A percentile compares a stretch with the other conserved stretches of the same genome.
Conservation (phyloP, 2,329 filamentous ascomycete species). For the Fusarium verticillioides region DNA sequence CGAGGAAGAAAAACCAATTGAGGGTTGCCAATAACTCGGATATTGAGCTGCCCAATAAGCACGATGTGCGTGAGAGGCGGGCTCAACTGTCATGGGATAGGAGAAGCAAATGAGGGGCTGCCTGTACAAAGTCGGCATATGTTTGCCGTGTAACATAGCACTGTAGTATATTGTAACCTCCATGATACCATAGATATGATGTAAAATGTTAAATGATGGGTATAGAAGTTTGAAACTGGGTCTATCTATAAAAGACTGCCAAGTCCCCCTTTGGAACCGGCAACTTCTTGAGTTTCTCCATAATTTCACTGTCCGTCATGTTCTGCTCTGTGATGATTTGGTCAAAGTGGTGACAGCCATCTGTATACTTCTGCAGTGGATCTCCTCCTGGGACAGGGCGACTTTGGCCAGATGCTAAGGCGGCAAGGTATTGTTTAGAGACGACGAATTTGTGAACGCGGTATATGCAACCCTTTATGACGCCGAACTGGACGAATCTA, state of each 20-base stretch:
- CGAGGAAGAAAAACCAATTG: constrained; percentile 36
- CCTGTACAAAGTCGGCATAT: not conserved
- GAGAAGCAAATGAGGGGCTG: constrained; percentile 2
- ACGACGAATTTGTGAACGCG: constrained; percentile 92
- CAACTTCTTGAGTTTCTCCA: constrained; percentile 72
- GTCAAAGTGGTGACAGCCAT: constrained; percentile 82
- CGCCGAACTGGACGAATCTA: constrained; percentile 92
- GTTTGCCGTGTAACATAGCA: constrained; percentile 34
- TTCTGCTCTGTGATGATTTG: constrained; percentile 83
- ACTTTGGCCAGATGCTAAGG: constrained; percentile 65
- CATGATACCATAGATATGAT: constrained; percentile 46
- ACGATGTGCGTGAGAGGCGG: constrained; percentile 48
- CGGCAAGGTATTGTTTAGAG: constrained; percentile 69
- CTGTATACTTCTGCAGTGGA: constrained; percentile 73
- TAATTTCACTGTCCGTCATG: constrained; percentile 75
- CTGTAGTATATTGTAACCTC: constrained; percentile 47
- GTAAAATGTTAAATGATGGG: constrained; percentile 34
- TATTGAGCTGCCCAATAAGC: constrained; percentile 54
- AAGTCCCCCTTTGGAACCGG: constrained; percentile 63
- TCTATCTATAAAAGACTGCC: constrained; percentile 63
- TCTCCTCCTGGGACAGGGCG: constrained; percentile 55
- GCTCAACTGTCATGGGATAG: constrained; percentile 34
- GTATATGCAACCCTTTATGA: constrained; percentile 95
- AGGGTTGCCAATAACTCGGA: constrained; percentile 54
- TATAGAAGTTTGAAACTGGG: not conserved